Base-by-base conservation (phyloP, 2,329 filamentous ascomycete genomes). In the Diaporthe helianthi region DNA sequence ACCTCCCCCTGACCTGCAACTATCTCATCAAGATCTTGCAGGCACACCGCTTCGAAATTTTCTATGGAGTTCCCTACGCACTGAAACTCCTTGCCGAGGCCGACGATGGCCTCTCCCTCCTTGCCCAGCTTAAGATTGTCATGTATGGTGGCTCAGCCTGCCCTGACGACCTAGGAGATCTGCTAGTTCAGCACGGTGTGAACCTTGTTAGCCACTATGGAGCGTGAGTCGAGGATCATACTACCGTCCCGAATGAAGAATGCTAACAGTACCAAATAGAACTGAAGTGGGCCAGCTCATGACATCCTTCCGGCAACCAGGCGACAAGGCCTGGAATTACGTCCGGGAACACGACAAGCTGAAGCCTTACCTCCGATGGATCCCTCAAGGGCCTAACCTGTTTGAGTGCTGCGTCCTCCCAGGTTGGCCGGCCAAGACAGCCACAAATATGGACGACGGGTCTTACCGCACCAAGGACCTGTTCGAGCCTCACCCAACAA, bases 231-330 rank as follows among this genome's bases (percentile, higher is more conserved):
- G 19, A 24, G 1, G 13, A 0, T 19, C 17, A 9, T 10, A 15
- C n/a, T 12, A 9, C 64, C 17, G 17, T 5, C 15, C 1, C 1
- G 2, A 17, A 15, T 19, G 10, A 4, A 47, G 0, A 4, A 4
- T 1, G 7, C 41, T 61, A 24, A 61, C 19, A 2, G 5, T 15
- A 3, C 13, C 26, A 2, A 33, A 12, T 9, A 71, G 78, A 2
- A 90, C 89, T 0, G 89, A 91, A 75, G 86, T 84, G 1, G 87
- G 88, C 7, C 84, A 88, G 73, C 76, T 90, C 17, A 89, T 89
- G 86, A 89, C 86, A 1, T 89, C 87, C 0, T 84, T 85, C 72
- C 80, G 88, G 12, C 80, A 83, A 0, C 75, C 76, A 3, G 83
- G 78, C 1, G 89, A 90, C 75, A 83, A 83, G 51, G 84, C 81